A percentile compares a stretch with the other conserved stretches of the same genome.
Evolutionary conservation across 805 yeast species (phyloP).

Genomic region (Ogataea paradorogensis): DNA sequence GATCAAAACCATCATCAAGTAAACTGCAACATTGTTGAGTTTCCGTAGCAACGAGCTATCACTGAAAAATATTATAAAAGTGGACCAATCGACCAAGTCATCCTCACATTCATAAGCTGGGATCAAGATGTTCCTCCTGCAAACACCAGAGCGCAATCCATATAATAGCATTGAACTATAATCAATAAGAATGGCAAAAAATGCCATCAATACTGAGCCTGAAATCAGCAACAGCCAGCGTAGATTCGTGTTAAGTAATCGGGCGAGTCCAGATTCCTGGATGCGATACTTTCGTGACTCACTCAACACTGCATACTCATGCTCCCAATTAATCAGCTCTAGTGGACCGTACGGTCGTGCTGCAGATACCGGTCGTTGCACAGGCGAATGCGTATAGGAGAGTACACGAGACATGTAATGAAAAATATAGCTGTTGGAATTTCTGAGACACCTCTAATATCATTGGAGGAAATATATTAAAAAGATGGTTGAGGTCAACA

Average conservation of each 20-base stretch:
- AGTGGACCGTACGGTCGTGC: constrained; percentile 36
- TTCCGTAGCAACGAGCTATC: constrained; percentile 19
- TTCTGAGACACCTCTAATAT: background rate
- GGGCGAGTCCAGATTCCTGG: constrained; percentile 2
- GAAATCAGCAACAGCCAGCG: constrained; percentile 49
- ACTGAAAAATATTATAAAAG: constrained; percentile 32
- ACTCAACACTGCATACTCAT: constrained; percentile 34
- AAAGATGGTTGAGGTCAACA: background rate
- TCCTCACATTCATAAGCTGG: constrained; percentile 34
- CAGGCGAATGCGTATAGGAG: background rate
- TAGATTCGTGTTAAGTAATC: constrained; percentile 23
- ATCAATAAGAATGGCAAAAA: constrained; percentile 47
- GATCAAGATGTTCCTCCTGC: constrained; percentile 33
- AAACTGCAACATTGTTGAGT: constrained; percentile 35
- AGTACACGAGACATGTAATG: background rate
- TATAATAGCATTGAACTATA: constrained; percentile 47
- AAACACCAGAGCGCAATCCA: constrained; percentile 52
- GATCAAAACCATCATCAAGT: constrained; percentile 35
- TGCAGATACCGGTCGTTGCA: background rate
- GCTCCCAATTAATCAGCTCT: constrained; percentile 52
- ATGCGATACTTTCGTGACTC: constrained; percentile 12
- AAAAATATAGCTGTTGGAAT: constrained; percentile 1
- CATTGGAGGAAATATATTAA: background rate
- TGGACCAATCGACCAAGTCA: constrained; percentile 32
- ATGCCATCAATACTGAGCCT: constrained; percentile 47